Conservation (phyloP, 371 early-diverging fungal species). For the Chytridium lagenaria region DNA sequence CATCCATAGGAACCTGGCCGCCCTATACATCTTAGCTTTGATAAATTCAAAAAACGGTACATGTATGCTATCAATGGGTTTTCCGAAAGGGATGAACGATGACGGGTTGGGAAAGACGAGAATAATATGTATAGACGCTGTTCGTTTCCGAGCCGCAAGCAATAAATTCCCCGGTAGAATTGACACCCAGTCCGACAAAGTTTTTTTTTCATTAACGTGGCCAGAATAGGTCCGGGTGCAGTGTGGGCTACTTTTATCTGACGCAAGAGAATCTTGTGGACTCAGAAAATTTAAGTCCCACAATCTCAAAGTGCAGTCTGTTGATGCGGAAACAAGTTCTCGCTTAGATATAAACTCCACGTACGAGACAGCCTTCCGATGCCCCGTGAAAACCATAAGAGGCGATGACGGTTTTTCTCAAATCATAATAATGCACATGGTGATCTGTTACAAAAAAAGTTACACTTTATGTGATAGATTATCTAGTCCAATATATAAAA, state of each 20-base stretch:
- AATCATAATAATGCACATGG: conserved; percentile 84
- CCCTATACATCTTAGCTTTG: conserved; percentile 46
- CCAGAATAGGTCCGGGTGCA: conserved; percentile 71
- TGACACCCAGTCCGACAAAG: conserved; percentile 88
- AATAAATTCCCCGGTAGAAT: conserved; percentile 76
- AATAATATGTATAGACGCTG: conserved; percentile 81
- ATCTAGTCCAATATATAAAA: conserved; percentile 11
- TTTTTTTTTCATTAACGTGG: conserved; percentile 92
- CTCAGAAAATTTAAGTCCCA: conserved; percentile 77
- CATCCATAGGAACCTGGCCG: conserved; percentile 60
- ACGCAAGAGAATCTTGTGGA: no score
- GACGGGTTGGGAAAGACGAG: conserved; percentile 71
- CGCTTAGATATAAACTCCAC: conserved; percentile 78
- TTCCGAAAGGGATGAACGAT: conserved; percentile 77
- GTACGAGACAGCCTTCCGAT: conserved; percentile 91
- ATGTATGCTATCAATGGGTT: conserved; percentile 60
- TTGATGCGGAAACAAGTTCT: conserved; percentile 86
- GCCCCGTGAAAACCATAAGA: conserved; percentile 75
- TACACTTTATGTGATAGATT: not conserved
- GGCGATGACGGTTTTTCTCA: conserved; percentile 74
- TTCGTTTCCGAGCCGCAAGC: conserved; percentile 92
- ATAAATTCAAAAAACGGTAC: conserved; percentile 49
- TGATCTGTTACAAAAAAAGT: conserved; percentile 67
- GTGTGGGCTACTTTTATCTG: no score
- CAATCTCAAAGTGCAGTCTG: conserved; percentile 85